Conservation (phyloP, 2,329 filamentous ascomycete species). For the Pseudocercospora musae region DNA sequence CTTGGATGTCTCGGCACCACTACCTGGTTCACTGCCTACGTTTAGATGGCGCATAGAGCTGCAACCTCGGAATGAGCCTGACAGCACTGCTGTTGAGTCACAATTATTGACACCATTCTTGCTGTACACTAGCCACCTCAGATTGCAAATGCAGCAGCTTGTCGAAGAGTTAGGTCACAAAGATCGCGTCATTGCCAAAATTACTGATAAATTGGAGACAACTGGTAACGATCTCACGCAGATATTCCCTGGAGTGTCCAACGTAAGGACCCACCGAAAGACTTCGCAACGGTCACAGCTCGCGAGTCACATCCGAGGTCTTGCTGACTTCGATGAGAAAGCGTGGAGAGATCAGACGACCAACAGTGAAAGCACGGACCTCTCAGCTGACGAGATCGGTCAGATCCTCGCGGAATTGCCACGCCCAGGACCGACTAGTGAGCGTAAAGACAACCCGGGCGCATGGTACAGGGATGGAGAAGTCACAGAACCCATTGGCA, state of each 20-base stretch:
- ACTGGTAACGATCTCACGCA: conserved; percentile 54
- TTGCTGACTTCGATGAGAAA: conserved; percentile 52
- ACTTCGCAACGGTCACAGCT: conserved; percentile 49
- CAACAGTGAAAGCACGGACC: not conserved
- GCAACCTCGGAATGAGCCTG: not conserved
- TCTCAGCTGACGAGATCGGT: conserved; percentile 14
- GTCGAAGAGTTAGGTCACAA: conserved; percentile 53
- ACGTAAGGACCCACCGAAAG: conserved; percentile 45
- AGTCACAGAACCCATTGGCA: not conserved
- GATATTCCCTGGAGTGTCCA: conserved; percentile 55
- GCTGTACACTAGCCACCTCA: conserved; percentile 46
- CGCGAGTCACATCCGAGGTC: conserved; percentile 53
- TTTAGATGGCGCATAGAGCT: conserved; percentile 66
- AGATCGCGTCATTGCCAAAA: conserved; percentile 56
- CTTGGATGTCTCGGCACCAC: conserved; percentile 56
- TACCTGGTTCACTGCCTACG: conserved; percentile 61
- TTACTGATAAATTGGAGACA: conserved; percentile 58
- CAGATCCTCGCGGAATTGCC: conserved; percentile 19
- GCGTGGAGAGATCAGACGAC: conserved; percentile 36
- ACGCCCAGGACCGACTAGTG: not conserved
- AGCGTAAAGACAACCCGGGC: conserved; percentile 8
- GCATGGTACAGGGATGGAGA: conserved; percentile 38
- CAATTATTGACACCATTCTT: conserved; percentile 55
- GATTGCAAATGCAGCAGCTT: conserved; percentile 48
- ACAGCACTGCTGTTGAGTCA: conserved; percentile 42